phyloP scores from a whole-genome alignment of 208 protist genomes.

The Trypanosoma brucei region DNA sequence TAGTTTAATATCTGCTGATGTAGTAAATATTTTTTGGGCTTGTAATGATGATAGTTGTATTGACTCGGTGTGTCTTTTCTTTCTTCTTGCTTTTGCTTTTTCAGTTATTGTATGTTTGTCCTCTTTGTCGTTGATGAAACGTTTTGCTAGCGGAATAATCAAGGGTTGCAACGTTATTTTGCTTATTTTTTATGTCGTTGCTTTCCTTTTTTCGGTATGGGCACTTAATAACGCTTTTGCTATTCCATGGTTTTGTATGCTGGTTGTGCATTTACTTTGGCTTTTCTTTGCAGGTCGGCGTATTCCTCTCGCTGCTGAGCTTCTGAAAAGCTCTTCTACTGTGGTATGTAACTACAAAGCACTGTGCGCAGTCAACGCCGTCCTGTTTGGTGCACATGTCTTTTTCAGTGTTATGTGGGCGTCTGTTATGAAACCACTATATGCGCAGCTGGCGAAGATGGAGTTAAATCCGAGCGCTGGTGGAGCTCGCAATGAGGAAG shows the following conservation, averaged over 20 bases:
- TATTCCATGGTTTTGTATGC: conserved; percentile 18
- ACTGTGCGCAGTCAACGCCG: conserved; percentile 43
- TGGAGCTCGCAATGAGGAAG: too few relatives aligned
- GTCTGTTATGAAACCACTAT: too few relatives aligned
- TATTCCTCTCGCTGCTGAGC: conserved; percentile 73
- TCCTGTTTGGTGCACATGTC: conserved; percentile 18
- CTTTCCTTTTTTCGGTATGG: conserved; percentile 11
- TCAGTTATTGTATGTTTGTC: too few relatives aligned
- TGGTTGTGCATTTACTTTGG: conserved; percentile 25
- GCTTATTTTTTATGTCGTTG: neutral
- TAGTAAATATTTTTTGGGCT: neutral
- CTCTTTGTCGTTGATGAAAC: too few relatives aligned
- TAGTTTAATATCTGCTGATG: neutral
- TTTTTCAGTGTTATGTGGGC: conserved; percentile 57
- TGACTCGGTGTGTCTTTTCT: too few relatives aligned
- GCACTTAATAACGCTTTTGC: conserved; percentile 10
- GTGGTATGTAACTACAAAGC: conserved; percentile 53
- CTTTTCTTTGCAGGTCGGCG: conserved; percentile 52
- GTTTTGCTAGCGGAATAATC: neutral
- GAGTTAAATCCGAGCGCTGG: too few relatives aligned
- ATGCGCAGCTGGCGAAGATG: too few relatives aligned
- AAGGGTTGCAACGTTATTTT: conserved; percentile 7
- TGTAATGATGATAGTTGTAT: too few relatives aligned
- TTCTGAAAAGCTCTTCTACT: conserved; percentile 39
- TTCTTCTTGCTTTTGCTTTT: too few relatives aligned